Percentiles rank a stretch among this genome's conserved stretches.
These are phyloP conservation scores for Colletotrichum coccodes DNA, from an alignment of 2,329 filamentous ascomycete species.

Conservation along the genomic window DNA sequence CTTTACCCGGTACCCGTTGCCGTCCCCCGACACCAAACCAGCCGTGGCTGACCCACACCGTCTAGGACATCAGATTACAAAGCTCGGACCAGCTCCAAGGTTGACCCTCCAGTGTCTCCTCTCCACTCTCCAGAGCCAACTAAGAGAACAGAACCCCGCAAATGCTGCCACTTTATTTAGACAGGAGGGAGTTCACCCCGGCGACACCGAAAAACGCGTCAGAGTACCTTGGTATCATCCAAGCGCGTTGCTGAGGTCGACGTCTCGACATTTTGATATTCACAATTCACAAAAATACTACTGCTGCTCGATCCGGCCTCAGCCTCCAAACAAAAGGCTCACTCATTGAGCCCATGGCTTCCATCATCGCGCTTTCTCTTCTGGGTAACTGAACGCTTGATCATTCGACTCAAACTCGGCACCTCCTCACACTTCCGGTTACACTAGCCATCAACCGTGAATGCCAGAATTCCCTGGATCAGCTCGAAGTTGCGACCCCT, in stretches of 20 bases:
- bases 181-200: background rate
- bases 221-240: background rate
- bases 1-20: slow-evolving; percentile 12
- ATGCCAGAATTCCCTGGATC: background rate
- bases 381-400: background rate
- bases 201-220: slow-evolving; percentile 25
- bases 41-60: slow-evolving; percentile 3
- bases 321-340: background rate
- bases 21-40: background rate
- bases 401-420: background rate
- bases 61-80: background rate
- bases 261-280: background rate
- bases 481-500: background rate
- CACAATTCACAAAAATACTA: background rate
- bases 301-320: background rate
- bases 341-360: background rate
- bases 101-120: background rate
- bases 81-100: slow-evolving; percentile 3
- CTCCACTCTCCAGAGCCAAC: background rate
- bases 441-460: background rate
- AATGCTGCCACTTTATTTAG: background rate
- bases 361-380: background rate
- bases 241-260: background rate
- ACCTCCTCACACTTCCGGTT: background rate
- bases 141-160: slow-evolving; percentile 23